Evolutionary conservation across 2,329 filamentous ascomycete species (phyloP).

Genomic region (Neonectria faginata): DNA sequence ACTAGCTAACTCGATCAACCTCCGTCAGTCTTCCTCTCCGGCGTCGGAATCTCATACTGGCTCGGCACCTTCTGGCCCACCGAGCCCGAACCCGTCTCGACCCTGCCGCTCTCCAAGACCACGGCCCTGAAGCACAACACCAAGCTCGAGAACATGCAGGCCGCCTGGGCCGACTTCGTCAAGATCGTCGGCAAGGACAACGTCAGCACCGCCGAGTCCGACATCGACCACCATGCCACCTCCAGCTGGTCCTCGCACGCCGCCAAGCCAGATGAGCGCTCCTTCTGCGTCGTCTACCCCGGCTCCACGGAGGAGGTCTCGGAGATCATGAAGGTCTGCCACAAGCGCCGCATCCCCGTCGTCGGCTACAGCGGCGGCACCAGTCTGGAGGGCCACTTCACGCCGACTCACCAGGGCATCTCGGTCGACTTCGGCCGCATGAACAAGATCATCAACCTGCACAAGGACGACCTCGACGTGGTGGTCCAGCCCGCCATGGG

Average conservation of each 20-base stretch:
- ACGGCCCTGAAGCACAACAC: slow-evolving; percentile 67
- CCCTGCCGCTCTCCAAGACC: slow-evolving; percentile 66
- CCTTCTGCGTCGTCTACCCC: slow-evolving; percentile 82
- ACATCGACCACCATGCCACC: slow-evolving; percentile 67
- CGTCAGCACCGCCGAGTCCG: slow-evolving; percentile 69
- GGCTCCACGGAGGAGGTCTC: slow-evolving; percentile 84
- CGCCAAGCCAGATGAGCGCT: slow-evolving; percentile 59
- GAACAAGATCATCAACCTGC: slow-evolving; percentile 81
- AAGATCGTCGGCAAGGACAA: slow-evolving; percentile 73
- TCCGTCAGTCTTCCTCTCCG: slow-evolving; percentile 62
- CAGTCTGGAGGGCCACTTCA: slow-evolving; percentile 89
- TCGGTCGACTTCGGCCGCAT: slow-evolving; percentile 89
- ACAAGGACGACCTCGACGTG: slow-evolving; percentile 82
- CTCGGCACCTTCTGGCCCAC: slow-evolving; percentile 67
- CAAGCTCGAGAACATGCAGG: slow-evolving; percentile 72
- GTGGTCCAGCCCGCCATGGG: slow-evolving; percentile 84
- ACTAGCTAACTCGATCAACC: not conserved
- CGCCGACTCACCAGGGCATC: slow-evolving; percentile 83
- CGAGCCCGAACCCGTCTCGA: slow-evolving; percentile 65
- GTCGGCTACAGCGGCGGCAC: slow-evolving; percentile 90
- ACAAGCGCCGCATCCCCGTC: slow-evolving; percentile 82
- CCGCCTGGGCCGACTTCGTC: slow-evolving; percentile 77
- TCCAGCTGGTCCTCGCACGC: slow-evolving; percentile 74
- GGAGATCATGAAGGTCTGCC: slow-evolving; percentile 89
- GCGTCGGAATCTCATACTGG: slow-evolving; percentile 67